Evolutionary conservation across 495 filamentous ascomycete genomes (phyloP).

Genomic region (Aspergillus campestris): DNA sequence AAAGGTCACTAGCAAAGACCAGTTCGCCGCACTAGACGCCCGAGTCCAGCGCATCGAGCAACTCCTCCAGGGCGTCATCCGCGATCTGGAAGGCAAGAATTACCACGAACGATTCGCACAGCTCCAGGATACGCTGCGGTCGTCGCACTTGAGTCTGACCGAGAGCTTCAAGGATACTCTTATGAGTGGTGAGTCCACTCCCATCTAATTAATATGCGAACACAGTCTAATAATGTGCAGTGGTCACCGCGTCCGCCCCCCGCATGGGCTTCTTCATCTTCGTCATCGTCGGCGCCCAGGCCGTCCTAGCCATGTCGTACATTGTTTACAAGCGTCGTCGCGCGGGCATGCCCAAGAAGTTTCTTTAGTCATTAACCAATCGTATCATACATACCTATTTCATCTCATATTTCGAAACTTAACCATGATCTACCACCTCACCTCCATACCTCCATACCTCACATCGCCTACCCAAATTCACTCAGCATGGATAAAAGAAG

Average conservation of each 20-base stretch:
- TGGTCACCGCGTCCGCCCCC: slow-evolving; percentile 49
- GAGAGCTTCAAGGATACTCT: slow-evolving; percentile 39
- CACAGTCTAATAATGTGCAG: slow-evolving; percentile 23
- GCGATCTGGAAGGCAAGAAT: slow-evolving; percentile 63
- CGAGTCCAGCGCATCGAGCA: slow-evolving; percentile 52
- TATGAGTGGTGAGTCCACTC: slow-evolving; percentile 21
- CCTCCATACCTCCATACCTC: no score
- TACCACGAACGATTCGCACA: slow-evolving; percentile 60
- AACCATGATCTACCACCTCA: neutral
- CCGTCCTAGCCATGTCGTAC: slow-evolving; percentile 59
- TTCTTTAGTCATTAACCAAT: slow-evolving; percentile 48
- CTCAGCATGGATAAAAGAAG: no score
- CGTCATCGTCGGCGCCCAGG: slow-evolving; percentile 68
- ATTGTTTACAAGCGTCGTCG: slow-evolving; percentile 75
- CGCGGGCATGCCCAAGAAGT: slow-evolving; percentile 79
- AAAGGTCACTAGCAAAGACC: slow-evolving; percentile 36
- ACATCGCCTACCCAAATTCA: no score
- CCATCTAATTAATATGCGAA: neutral
- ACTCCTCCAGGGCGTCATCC: slow-evolving; percentile 44
- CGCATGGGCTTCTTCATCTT: slow-evolving; percentile 67
- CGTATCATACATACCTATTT: neutral
- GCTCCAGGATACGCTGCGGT: slow-evolving; percentile 62
- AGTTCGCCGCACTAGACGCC: slow-evolving; percentile 46
- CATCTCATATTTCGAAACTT: neutral
- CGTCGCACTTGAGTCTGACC: slow-evolving; percentile 60